Conservation (phyloP, 192 early-diverging fungal genomes). For the Phlyctochytrium bullatum region DNA sequence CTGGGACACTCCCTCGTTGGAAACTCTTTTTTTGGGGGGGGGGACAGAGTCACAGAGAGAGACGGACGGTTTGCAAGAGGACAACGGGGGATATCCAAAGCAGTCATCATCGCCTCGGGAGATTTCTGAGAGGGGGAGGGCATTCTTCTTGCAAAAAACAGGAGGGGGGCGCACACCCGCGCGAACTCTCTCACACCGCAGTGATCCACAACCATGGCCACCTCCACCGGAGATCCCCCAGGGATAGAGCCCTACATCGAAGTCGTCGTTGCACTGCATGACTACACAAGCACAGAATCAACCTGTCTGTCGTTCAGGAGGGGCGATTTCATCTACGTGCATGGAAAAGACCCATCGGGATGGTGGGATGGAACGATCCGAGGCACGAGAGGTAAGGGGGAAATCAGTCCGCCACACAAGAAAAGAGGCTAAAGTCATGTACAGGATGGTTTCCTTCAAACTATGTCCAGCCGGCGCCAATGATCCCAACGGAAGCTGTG, state of each 20-base stretch:
- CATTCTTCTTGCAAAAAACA: neutral
- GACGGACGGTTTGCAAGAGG: neutral
- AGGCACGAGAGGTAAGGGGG: neutral
- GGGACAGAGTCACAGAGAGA: too few relatives aligned
- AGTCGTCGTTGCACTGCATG: slow-evolving; percentile 37
- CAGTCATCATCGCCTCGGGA: neutral
- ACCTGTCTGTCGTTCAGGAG: slow-evolving; percentile 34
- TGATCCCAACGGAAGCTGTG: neutral
- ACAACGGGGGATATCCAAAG: neutral
- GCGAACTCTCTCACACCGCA: neutral
- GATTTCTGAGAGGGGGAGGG: neutral
- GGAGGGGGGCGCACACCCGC: neutral
- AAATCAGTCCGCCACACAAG: neutral
- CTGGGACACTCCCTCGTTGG: too few relatives aligned
- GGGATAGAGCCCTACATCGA: slow-evolving; percentile 27
- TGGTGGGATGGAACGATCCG: slow-evolving; percentile 14
- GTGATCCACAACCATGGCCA: neutral
- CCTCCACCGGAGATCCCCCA: neutral
- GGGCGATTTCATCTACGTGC: slow-evolving; percentile 45
- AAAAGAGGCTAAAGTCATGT: neutral
- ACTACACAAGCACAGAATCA: slow-evolving; percentile 32
- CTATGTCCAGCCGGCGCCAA: slow-evolving; percentile 29
- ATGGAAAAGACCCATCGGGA: slow-evolving; percentile 26
- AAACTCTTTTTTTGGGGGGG: too few relatives aligned
- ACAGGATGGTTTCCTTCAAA: slow-evolving; percentile 60